Evolutionary conservation across 768 basidiomycete genomes (phyloP), one percentile per base, ranked within the genome.

Genomic region (Stropharia rugosoannulata): DNA sequence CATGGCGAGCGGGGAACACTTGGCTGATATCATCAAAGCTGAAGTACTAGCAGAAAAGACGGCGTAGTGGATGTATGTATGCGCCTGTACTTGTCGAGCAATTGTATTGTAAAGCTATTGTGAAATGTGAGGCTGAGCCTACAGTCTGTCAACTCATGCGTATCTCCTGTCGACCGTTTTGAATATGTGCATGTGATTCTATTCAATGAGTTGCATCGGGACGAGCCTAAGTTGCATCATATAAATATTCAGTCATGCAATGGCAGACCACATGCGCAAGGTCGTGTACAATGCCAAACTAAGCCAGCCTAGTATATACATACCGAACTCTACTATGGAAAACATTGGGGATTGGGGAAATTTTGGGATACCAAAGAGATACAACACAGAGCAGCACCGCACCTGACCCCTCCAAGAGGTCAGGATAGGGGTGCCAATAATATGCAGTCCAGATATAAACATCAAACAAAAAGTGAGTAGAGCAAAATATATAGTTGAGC

Each of bases 11-110:
- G 70, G 62, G 22, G 71, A 72, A 55, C 64, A 69, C 56, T 55
- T 68, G 5, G 65, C 70, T 3, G 71, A 71, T 62, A 64, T 71
- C 11, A 64, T 73, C 45, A 69, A 69, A 50, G 59, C 55, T 4
- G 68, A 68, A 38, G 52, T 61, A 10, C 25, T 11, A 18, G 54
- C 46, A 15, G 45, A 39, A n/a, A 48, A 48, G 32, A 19, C 42
- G 12, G 9, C 22, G 6, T n/a, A 46, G 45, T 46, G 16, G 44
- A 45, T 39, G 38, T 16, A 39, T 39, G 16, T 39, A 39, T 39
- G 22, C 38, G 38, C 38, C 38, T 39, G 38, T 16, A 22, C 16
- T 12, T 12, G 38, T 39, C 12, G 38, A 39, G 38, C 12, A 39
- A 32, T 32, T 32, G 9, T 29, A 29, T 32, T 32, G 29, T 10